Base-by-base conservation (phyloP, 331 rosid genomes). In the Malus hybrid region DNA sequence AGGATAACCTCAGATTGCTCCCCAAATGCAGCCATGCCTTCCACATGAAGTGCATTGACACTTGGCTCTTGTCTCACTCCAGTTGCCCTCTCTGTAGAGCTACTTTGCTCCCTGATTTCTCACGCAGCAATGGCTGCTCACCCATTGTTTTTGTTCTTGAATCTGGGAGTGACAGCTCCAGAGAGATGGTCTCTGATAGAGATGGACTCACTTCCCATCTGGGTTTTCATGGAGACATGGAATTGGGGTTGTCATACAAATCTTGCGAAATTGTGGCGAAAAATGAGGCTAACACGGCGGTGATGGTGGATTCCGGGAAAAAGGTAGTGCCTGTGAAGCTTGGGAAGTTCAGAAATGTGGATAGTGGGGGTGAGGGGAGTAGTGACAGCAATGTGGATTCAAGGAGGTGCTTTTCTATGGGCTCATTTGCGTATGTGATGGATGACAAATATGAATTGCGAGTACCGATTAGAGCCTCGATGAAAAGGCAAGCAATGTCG, bases 1-100 rank as follows among this genome's bases (percentile, higher is more conserved):
- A 88, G 3, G 97, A 94, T 63, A 87, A 86, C 67, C 99, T 94
- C 34, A 87, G 99, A 22, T 83, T 94, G 78, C 71, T 94, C 71
- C 97, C 99, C 5, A 90, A 86, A 89, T 94, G 99, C 46, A 90
- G 97, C 82, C 99, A 94, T 73, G 99, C 97, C 16, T 94, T 94
- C 79, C 99, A 94, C 86, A 86, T 84, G 85, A 93, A 90, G 64
- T 94, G 97, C 64, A 94, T 94, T 59, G 99, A 94, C 62, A 91
- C 97, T 0, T 94, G 99, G 99, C 95, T 94, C 19, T 77, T 94
- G 79, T 94, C 99, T 34, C 99, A 94, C 78, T 94, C 97, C 59
- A 94, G 96, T 71, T 94, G 99, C 78, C 99, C 99, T 71, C 80
- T 94, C 36, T 94, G 99, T 73, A 80, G 99, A 89, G 89, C 90